Conservation (phyloP, 1,284 basidiomycete species). For the Xerocomus nothofagi region DNA sequence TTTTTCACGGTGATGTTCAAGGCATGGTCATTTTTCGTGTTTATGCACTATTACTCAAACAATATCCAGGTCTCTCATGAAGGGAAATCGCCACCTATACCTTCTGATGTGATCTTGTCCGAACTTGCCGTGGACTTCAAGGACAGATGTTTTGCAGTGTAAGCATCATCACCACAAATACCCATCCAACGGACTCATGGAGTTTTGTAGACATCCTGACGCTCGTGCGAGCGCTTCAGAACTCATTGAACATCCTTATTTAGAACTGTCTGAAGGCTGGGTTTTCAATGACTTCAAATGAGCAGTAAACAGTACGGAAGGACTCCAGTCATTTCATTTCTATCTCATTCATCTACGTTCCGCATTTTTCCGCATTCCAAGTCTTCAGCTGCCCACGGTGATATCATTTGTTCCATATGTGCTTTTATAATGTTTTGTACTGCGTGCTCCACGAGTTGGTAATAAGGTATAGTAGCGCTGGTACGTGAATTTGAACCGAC, state of each 20-base stretch:
- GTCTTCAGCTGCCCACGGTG: conserved; percentile 15
- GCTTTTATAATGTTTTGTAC: conserved; percentile 36
- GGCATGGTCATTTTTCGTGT: conserved; percentile 44
- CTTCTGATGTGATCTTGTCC: conserved; percentile 76
- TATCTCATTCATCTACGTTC: conserved; percentile 30
- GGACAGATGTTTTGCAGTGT: conserved; percentile 89
- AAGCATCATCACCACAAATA: conserved; percentile 31
- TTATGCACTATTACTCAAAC: conserved; percentile 9
- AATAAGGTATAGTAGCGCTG: conserved; percentile 35
- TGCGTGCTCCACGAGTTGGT: conserved; percentile 25
- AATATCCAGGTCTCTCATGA: conserved; percentile 70
- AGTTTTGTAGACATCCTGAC: conserved; percentile 71
- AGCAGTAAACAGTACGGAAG: conserved; percentile 9
- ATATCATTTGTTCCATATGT: conserved; percentile 31
- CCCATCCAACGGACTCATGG: conserved; percentile 6
- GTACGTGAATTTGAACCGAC: conserved; percentile 29
- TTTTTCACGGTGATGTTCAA: conserved; percentile 93
- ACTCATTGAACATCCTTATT: conserved; percentile 83
- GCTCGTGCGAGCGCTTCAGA: conserved; percentile 84
- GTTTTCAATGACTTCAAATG: conserved; percentile 64
- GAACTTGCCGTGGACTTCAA: conserved; percentile 85
- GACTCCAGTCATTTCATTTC: conserved; percentile 19
- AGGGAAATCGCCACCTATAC: conserved; percentile 86
- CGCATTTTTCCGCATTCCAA: conserved; percentile 27
- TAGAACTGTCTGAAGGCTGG: conserved; percentile 76